Base-by-base conservation (phyloP, 345 rosid species). In the Populus tremula region DNA sequence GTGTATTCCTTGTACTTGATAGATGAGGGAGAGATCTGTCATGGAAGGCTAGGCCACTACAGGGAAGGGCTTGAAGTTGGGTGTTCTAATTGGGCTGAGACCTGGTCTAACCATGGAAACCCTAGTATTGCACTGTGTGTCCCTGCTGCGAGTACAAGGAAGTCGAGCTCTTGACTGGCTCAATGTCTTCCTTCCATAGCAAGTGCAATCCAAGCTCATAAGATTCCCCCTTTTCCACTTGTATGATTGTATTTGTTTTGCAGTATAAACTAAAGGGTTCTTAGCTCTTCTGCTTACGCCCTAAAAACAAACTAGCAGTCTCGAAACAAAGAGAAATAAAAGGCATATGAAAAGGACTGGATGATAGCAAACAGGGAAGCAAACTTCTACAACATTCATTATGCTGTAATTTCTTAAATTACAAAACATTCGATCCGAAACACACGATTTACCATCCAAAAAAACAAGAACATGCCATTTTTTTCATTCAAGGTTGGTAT, bases 21-120 rank as follows among this genome's bases (percentile, higher is more conserved):
- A 93, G 78, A 89, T 91, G 96, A 85, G 96, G 83, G 88, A 79
- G 84, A 90, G 82, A 82, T 90, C 88, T 2, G 33, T 67, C 8
- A 73, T 85, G 20, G 88, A 90, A 45, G 91, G 92, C 59, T 83
- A 83, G 27, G 67, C 78, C 63, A 86, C 88, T 13, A 93, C 96
- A 8, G 97, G 97, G 1, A 93, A 91, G 80, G 97, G 96, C 25
- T 82, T 90, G 29, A 92, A 93, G 20, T 90, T 94, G 96, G 97
- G 96, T 7, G 94, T 91, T 36, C 85, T 89, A 13, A 88, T 91
- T 70, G 96, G 97, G n/a, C 88, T 93, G 81, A 92, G 97, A 49
- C 97, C 97, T 43, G 94, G 97, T 2, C 91, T 93, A 31, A 88
- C 92, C 16, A 90, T 90, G 5, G 96, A 93, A 87, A 91, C 97